Evolutionary conservation across 2,329 filamentous ascomycete species (phyloP), one percentile per base, ranked within the genome.

Genomic region (Sclerotinia subarctica): DNA sequence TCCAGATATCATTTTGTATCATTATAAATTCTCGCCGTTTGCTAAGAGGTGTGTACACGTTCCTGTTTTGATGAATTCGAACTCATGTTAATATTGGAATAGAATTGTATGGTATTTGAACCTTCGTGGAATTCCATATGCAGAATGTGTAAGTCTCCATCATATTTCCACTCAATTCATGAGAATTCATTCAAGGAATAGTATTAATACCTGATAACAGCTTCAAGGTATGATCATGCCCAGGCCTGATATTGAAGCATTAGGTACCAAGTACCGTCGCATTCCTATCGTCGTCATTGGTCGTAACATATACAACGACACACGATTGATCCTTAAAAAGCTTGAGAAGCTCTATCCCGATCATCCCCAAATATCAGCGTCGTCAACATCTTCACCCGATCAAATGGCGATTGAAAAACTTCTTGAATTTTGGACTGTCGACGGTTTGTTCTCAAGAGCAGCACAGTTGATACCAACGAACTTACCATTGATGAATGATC

Each of bases 281-380:
- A 91, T 92, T 68, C 90, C 90, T 1, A 75, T 92, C 63, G 78
- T 92, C 63, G 79, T 86, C 29, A 87, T 92, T 72, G 89, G 88
- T 21, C 81, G 85, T 7, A 86, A 91, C 74, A 79, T 93, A 54
- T 92, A 91, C 79, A 80, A 86, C 69, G 90, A 93, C 80, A 88
- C 88, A 2, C 85, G 88, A 3, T 83, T 92, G 29, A 92, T 92
- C 73, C 77, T 93, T 26, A 78, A 78, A 35, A 89, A 87, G 76
- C 85, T 93, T 1, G 87, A 91, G 73, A 73, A 79, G 1, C 78
- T 84, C 47, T 86, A 84, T 75, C 84, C 84, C 0, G 13, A 38
- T 1, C 21, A 44, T 15, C 47, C 47, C 6, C 51, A 47, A n/a
- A 53, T 66, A 1, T 42, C 54, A 13, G 53, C 44, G 13, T 13